Conservation (phyloP, 2,329 filamentous ascomycete species). For the Alternaria brassicae region DNA sequence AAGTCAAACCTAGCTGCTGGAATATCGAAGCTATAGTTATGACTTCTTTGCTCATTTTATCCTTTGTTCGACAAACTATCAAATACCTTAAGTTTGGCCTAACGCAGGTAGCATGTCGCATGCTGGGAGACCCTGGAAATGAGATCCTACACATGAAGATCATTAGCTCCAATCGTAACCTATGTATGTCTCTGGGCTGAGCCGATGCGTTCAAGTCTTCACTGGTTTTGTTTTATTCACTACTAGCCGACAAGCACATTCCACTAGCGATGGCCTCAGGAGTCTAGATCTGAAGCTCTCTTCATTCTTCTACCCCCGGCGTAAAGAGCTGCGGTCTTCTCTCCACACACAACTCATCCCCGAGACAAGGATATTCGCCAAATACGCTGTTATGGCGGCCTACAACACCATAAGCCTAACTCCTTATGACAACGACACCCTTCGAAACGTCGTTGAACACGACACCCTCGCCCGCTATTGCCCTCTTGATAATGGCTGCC, state of each 20-base stretch:
- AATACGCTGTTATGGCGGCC: not conserved
- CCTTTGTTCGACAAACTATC: not conserved
- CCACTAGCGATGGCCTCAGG: not conserved
- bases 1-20: not conserved
- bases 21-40: not conserved
- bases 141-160: not conserved
- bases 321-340: not conserved
- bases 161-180: not conserved
- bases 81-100: not conserved
- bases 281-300: not conserved
- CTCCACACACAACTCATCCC: not conserved
- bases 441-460: not conserved
- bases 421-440: not conserved
- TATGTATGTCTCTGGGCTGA: not conserved
- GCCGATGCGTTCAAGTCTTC: not conserved
- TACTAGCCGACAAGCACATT: not conserved
- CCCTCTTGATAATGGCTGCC: not conserved
- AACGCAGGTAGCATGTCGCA: not conserved
- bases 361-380: not conserved
- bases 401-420: not conserved
- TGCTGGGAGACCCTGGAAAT: not conserved
- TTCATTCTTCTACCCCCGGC: not conserved
- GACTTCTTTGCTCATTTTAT: not conserved
- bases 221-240: not conserved
- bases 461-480: not conserved